Conservation (phyloP, 2,329 filamentous ascomycete genomes). For the Juglanconis juglandina region DNA sequence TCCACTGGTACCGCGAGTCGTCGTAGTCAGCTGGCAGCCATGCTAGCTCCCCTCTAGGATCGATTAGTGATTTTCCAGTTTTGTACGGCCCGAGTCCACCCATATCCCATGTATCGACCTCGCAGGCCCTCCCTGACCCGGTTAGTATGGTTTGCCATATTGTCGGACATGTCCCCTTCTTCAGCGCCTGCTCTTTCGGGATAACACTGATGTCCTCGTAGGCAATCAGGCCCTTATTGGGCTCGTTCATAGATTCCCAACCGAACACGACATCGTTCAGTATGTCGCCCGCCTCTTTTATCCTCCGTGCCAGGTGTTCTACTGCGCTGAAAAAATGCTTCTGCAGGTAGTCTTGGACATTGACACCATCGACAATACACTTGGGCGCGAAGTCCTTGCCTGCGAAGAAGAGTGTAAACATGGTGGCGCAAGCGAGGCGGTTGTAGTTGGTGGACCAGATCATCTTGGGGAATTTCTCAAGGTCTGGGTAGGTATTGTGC, state of each 20-base stretch:
- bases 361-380: conserved; percentile 88
- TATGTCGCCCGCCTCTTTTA: conserved; percentile 85
- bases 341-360: conserved; percentile 94
- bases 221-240: conserved; percentile 82
- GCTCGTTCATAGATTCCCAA: conserved; percentile 96
- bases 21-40: conserved; percentile 85
- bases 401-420: conserved; percentile 92
- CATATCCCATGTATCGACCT: conserved; percentile 91
- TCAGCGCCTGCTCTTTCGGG: conserved; percentile 81
- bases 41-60: conserved; percentile 78
- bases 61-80: conserved; percentile 75
- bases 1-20: conserved; percentile 86
- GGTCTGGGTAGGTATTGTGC: conserved; percentile 87
- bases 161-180: conserved; percentile 90
- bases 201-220: conserved; percentile 77
- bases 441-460: conserved; percentile 98
- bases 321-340: conserved; percentile 79
- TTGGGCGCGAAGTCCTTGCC: conserved; percentile 92
- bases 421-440: conserved; percentile 78
- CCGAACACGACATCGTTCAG: conserved; percentile 85
- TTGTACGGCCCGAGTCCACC: conserved; percentile 90
- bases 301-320: conserved; percentile 74
- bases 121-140: conserved; percentile 85
- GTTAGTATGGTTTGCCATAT: conserved; percentile 91
- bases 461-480: conserved; percentile 92